These are phyloP conservation scores for Boletellus sp. DNA, from an alignment of 768 basidiomycete genomes.

Conservation along the genomic window DNA sequence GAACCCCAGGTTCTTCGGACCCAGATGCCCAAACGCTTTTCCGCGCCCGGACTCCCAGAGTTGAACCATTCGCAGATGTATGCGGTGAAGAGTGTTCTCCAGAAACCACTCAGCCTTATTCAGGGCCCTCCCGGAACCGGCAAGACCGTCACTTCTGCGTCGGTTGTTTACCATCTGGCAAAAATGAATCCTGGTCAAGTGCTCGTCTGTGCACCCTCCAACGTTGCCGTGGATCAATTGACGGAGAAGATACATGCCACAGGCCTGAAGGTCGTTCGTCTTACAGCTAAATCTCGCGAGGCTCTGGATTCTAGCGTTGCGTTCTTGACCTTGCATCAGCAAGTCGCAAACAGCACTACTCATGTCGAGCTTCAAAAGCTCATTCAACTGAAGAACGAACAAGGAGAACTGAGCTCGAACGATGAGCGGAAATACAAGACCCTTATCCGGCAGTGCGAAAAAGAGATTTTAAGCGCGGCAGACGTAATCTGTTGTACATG, in stretches of 20 bases:
- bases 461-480: slow-evolving; percentile 91
- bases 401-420: slow-evolving; percentile 93
- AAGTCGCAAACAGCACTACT: slow-evolving; percentile 94
- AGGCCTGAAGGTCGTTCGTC: slow-evolving; percentile 95
- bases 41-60: slow-evolving; percentile 95
- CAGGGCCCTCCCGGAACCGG: slow-evolving; percentile 99
- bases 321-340: slow-evolving; percentile 93
- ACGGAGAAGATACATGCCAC: slow-evolving; percentile 99
- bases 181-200: slow-evolving; percentile 99
- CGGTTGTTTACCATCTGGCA: slow-evolving; percentile 96
- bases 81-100: slow-evolving; percentile 97
- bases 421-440: slow-evolving; percentile 99
- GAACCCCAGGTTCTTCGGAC: slow-evolving; percentile 89
- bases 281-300: slow-evolving; percentile 97
- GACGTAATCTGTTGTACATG: slow-evolving; percentile 99
- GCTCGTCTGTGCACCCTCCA: slow-evolving; percentile 97
- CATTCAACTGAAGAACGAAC: slow-evolving; percentile 95
- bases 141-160: slow-evolving; percentile 98
- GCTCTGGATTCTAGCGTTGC: slow-evolving; percentile 94
- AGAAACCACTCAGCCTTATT: slow-evolving; percentile 96
- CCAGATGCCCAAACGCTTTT: slow-evolving; percentile 96
- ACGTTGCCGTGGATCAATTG: slow-evolving; percentile 98
- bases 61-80: slow-evolving; percentile 99
- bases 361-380: slow-evolving; percentile 97
- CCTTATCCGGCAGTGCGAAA: slow-evolving; percentile 91